Conservation (phyloP, 495 filamentous ascomycete species). For the Massariosphaeria phaeospora region DNA sequence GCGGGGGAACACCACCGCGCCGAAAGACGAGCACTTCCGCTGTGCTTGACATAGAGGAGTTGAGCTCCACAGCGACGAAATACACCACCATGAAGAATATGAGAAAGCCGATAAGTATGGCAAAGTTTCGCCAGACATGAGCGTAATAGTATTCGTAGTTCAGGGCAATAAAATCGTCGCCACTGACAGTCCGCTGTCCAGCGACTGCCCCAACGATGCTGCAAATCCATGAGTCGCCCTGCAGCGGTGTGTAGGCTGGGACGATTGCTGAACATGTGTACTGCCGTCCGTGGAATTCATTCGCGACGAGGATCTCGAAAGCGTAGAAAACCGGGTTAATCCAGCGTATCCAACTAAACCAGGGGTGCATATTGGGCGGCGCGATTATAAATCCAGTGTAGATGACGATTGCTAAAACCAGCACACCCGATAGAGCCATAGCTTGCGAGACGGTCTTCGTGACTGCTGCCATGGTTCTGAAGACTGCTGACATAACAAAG, state of each 20-base stretch:
- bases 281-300: conserved; percentile 27
- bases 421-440: conserved; percentile 8
- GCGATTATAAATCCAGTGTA: conserved; percentile 83
- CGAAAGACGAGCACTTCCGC: conserved; percentile 82
- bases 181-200: conserved; percentile 8
- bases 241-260: conserved; percentile 55
- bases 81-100: conserved; percentile 60
- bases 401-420: conserved; percentile 62
- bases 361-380: conserved; percentile 60
- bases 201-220: conserved; percentile 6
- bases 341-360: conserved; percentile 28
- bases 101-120: conserved; percentile 70
- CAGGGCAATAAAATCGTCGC: conserved; percentile 5
- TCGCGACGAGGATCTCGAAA: conserved; percentile 25
- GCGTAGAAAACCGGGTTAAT: conserved; percentile 31
- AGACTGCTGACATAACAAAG: conserved; percentile 65
- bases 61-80: conserved; percentile 64
- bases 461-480: conserved; percentile 60
- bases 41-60: conserved; percentile 69
- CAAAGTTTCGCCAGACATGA: conserved; percentile 55
- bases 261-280: conserved; percentile 19
- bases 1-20: conserved; percentile 61
- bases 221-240: conserved; percentile 11
- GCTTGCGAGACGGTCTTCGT: conserved; percentile 22
- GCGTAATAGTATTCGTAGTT: conserved; percentile 10